Percentiles rank a stretch among this genome's conserved stretches.
These are phyloP conservation scores for Gentiana dahurica DNA, from an alignment of 257 asterid species.

Conservation along the genomic window DNA sequence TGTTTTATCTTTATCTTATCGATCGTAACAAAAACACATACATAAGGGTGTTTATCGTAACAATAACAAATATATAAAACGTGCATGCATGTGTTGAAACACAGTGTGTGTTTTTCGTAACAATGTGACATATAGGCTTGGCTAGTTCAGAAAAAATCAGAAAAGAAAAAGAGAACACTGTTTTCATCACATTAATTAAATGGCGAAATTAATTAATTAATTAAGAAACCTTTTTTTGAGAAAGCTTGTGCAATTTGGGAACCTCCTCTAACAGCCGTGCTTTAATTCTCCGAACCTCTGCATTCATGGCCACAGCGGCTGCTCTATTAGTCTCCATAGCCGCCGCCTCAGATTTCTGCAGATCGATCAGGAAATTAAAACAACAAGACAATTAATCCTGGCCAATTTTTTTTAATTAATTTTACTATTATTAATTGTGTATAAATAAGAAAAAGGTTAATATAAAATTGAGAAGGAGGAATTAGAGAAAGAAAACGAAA, in stretches of 20 bases:
- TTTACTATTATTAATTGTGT: not conserved
- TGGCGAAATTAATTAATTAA: too few relatives aligned
- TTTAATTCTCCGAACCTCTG: slow-evolving; percentile 84
- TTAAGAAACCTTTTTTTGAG: slow-evolving; percentile 48
- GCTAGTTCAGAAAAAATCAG: too few relatives aligned
- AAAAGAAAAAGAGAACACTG: too few relatives aligned
- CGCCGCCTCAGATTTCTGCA: slow-evolving; percentile 56
- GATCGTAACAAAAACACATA: too few relatives aligned
- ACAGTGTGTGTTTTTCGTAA: not conserved
- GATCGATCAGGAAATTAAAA: not conserved
- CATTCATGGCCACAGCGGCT: slow-evolving; percentile 69
- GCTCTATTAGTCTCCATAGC: slow-evolving; percentile 75
- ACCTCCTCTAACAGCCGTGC: slow-evolving; percentile 73
- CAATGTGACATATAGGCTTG: too few relatives aligned
- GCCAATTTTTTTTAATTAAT: too few relatives aligned
- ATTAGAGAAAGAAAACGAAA: not conserved
- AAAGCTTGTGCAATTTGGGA: slow-evolving; percentile 69
- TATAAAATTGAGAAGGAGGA: too few relatives aligned
- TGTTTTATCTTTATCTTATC: not conserved
- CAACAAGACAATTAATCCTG: too few relatives aligned
- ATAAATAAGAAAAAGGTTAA: not conserved
- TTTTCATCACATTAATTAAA: too few relatives aligned
- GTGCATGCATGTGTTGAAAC: not conserved
- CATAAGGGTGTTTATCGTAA: too few relatives aligned
- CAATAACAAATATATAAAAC: not conserved